Base-by-base conservation (phyloP, 768 basidiomycete species). In the Bullera alba region DNA sequence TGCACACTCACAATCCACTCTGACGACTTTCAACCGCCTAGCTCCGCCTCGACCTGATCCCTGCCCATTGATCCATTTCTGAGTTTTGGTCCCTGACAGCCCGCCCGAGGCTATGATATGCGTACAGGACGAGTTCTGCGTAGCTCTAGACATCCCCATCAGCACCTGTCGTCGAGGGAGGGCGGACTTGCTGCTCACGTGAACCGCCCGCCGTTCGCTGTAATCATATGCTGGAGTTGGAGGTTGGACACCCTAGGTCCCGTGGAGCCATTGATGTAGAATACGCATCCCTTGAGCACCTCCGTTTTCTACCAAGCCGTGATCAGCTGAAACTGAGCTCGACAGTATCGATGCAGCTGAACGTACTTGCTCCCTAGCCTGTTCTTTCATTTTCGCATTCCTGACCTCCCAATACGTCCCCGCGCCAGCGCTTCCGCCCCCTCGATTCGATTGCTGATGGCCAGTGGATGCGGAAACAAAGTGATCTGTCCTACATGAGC, bases 21-120 rank as follows among this genome's bases (percentile, higher is more conserved):
- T 57, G 28, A 69, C 56, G 12, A 69, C 58, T 43, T 69, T 69
- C 26, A 50, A 44, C 35, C 63, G 45, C 41, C 54, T 58, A 5
- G 55, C 38, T 4, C 56, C 51, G 8, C 67, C 67, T 27, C 63
- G 19, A n/a, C n/a, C n/a, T 8, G 50, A 54, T 2, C 52, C 67
- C 30, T 65, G 61, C 7, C 63, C 63, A 46, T 69, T 47, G 5
- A 69, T 65, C 56, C 56, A 57, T 56, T 69, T 69, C 41, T 69
- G 67, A 8, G 67, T 60, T 30, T 69, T 69, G 5, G 42, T 55
- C 8, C 67, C 67, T 25, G 58, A 61, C 22, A 69, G 39, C 2
- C 61, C 61, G 3, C 61, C 61, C 14, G 54, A 51, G 16, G 67
- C 67, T 43, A 69, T 55, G 21, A 65, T 63, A 53, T 69, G 67